Percentiles rank a stretch among this genome's conserved stretches.
Conservation (phyloP, 139 green algal genomes). For the Chlorella sp. region DNA sequence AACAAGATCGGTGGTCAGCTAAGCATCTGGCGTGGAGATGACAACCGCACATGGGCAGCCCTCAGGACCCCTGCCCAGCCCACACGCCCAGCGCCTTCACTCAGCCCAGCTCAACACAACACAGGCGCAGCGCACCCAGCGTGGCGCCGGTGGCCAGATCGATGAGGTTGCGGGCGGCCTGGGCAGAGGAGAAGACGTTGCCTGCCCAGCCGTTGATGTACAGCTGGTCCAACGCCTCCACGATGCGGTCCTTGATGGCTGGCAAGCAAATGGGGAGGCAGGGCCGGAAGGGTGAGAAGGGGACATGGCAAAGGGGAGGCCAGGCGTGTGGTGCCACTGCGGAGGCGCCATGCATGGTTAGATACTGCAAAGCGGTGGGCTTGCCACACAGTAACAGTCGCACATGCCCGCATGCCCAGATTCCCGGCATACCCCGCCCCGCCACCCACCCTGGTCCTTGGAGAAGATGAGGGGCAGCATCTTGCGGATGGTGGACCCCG, state of each 20-base stretch:
- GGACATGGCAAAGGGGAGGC: too few species aligned
- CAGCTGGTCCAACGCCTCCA: conserved; percentile 79
- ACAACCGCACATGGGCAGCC: too few species aligned
- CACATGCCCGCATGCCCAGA: too few species aligned
- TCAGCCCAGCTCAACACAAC: background rate
- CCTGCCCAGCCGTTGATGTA: conserved; percentile 62
- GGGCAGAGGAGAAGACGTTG: conserved; percentile 24
- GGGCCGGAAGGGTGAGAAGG: too few species aligned
- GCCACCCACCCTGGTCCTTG: conserved; percentile 61
- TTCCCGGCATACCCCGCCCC: too few species aligned
- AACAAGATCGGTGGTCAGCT: too few species aligned
- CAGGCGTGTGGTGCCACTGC: too few species aligned
- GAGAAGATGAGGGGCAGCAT: conserved; percentile 93
- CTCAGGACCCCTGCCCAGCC: too few species aligned
- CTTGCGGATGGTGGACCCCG: conserved; percentile 56
- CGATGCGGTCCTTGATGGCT: conserved; percentile 71
- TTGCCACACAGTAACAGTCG: too few species aligned
- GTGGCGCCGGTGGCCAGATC: conserved; percentile 63
- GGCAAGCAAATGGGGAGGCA: conserved; percentile 2
- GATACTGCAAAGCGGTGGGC: too few species aligned
- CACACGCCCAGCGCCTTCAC: background rate
- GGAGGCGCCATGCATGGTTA: too few species aligned
- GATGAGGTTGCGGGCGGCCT: conserved; percentile 68
- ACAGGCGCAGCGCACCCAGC: conserved; percentile 51
- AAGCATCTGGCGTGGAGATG: too few species aligned